A percentile compares a stretch with the other conserved stretches of the same genome.
Conservation (phyloP, 2,329 filamentous ascomycete genomes). For the Dendryphion nanum region DNA sequence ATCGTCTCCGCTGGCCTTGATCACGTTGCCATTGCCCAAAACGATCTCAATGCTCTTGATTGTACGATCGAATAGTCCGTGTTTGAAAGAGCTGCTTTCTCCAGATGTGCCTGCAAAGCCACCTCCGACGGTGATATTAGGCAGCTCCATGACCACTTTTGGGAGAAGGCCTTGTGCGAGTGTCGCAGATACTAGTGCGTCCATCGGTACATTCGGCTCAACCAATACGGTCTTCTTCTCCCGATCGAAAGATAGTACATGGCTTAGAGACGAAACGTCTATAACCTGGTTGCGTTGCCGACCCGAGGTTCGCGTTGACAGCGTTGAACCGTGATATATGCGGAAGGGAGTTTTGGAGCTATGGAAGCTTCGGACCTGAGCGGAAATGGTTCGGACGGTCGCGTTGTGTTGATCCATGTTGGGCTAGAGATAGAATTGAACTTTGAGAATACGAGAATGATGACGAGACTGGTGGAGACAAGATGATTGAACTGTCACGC, state of each 20-base stretch:
- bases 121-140: slow-evolving; percentile 67
- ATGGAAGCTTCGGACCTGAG: slow-evolving; percentile 45
- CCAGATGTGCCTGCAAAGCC: slow-evolving; percentile 66
- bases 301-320: slow-evolving; percentile 49
- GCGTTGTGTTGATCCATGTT: slow-evolving; percentile 29
- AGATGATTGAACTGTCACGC: too few species aligned
- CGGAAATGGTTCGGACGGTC: slow-evolving; percentile 23
- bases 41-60: slow-evolving; percentile 64
- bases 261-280: slow-evolving; percentile 50
- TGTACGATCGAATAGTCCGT: slow-evolving; percentile 66
- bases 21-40: slow-evolving; percentile 56
- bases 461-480: too few species aligned
- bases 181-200: slow-evolving; percentile 59
- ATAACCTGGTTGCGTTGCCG: slow-evolving; percentile 44
- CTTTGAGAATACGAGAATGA: too few species aligned
- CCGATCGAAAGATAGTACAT: slow-evolving; percentile 47
- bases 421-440: too few species aligned
- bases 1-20: slow-evolving; percentile 48
- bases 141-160: slow-evolving; percentile 69
- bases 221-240: slow-evolving; percentile 51
- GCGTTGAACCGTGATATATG: slow-evolving; percentile 57
- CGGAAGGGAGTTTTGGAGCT: slow-evolving; percentile 26
- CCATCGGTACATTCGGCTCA: slow-evolving; percentile 70
- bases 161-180: slow-evolving; percentile 57
- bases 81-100: slow-evolving; percentile 65